phyloP scores from a whole-genome alignment of 768 basidiomycete species.

The Leccinum boreale region DNA sequence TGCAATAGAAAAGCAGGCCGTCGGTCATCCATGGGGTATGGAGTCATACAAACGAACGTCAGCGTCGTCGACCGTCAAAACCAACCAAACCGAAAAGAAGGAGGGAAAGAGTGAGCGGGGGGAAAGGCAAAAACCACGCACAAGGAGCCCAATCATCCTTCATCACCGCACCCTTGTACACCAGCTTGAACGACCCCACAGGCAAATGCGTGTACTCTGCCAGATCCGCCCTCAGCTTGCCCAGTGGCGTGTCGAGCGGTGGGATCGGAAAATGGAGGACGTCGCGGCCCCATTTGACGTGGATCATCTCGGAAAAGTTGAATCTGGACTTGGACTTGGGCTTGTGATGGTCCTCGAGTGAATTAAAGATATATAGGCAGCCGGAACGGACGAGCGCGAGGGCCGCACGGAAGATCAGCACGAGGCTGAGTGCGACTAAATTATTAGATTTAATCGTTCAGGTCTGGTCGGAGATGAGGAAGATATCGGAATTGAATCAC shows the following conservation, averaged over 20 bases:
- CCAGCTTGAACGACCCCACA: conserved; percentile 71
- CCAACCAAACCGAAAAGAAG: neutral
- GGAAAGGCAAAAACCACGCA: conserved; percentile 30
- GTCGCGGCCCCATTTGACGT: conserved; percentile 51
- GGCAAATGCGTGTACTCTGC: conserved; percentile 76
- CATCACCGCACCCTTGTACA: conserved; percentile 89
- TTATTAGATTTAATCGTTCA: neutral
- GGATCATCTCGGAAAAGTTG: conserved; percentile 26
- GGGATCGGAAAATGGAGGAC: conserved; percentile 55
- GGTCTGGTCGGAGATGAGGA: neutral
- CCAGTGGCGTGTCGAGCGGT: conserved; percentile 53
- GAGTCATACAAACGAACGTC: neutral
- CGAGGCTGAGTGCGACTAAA: conserved; percentile 32
- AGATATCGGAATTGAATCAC: conserved; percentile 6
- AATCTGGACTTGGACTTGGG: neutral
- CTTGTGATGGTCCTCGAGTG: conserved; percentile 19
- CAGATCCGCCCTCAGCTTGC: conserved; percentile 54
- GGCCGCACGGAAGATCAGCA: conserved; percentile 30
- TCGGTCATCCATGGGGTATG: neutral
- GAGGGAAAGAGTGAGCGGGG: neutral
- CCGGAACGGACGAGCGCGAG: conserved; percentile 18
- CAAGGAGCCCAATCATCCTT: conserved; percentile 71
- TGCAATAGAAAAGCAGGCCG: conserved; percentile 18
- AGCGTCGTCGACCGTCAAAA: neutral
- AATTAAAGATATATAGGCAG: conserved; percentile 1